Conservation (phyloP, 78 protist species). For the Mantamonas sphyraenae region DNA sequence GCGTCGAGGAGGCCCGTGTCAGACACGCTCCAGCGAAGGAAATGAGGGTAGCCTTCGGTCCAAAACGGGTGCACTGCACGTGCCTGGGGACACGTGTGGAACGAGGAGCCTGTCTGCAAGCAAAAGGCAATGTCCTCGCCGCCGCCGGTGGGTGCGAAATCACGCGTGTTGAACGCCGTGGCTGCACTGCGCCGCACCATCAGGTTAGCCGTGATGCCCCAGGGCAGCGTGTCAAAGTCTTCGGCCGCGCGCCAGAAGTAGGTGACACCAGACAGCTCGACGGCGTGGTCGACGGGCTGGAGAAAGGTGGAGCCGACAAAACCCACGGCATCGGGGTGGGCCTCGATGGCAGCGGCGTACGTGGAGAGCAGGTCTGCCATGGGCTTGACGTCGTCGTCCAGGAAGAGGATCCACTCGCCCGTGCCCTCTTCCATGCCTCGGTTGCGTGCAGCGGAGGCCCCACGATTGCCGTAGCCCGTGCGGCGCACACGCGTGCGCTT, state of each 20-base stretch:
- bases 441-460: constrained; percentile 1
- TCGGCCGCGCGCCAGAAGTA: constrained; percentile 1
- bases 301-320: constrained; percentile 8
- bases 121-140: constrained; percentile 10
- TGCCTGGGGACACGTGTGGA: background rate
- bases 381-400: constrained; percentile 11
- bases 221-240: background rate
- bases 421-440: background rate
- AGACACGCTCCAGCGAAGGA: too few species aligned
- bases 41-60: background rate
- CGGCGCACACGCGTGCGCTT: too few species aligned
- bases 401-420: background rate
- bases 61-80: constrained; percentile 7
- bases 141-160: background rate
- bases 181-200: background rate
- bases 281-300: background rate
- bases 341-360: background rate
- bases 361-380: background rate
- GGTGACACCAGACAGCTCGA: background rate
- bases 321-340: background rate
- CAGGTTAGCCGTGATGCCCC: constrained; percentile 16
- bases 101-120: background rate
- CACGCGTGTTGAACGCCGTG: background rate
- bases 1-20: too few species aligned
- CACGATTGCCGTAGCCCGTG: too few species aligned